Evolutionary conservation across 2,329 filamentous ascomycete genomes (phyloP).

Genomic region (Aspergillus glaucus): DNA sequence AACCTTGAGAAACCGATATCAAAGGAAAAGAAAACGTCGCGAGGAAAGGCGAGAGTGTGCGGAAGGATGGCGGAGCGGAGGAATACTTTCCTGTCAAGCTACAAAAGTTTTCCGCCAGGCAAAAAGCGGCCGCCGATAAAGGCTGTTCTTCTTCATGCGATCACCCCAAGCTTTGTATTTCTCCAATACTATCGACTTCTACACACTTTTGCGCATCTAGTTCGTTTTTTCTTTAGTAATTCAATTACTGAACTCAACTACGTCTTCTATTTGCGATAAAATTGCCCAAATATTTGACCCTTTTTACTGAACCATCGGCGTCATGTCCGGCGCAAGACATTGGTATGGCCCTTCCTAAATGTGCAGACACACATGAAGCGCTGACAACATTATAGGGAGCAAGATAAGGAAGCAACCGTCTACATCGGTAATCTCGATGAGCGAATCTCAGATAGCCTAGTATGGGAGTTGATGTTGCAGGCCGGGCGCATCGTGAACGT

Average conservation of each 20-base stretch:
- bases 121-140: slow-evolving; percentile 15
- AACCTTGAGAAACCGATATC: neutral
- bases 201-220: too few relatives aligned
- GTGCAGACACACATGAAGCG: neutral
- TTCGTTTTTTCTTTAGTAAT: neutral
- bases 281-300: neutral
- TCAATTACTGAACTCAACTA: neutral
- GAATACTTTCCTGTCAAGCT: slow-evolving; percentile 9
- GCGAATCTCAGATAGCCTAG: slow-evolving; percentile 78
- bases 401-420: slow-evolving; percentile 96
- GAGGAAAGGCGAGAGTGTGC: slow-evolving; percentile 1
- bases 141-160: neutral
- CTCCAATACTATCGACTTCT: too few relatives aligned
- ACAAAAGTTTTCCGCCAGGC: slow-evolving; percentile 27
- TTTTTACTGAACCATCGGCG: slow-evolving; percentile 8
- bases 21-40: slow-evolving; percentile 2
- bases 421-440: slow-evolving; percentile 99
- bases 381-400: slow-evolving; percentile 59
- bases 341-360: slow-evolving; percentile 48
- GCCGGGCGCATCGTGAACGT: slow-evolving; percentile 96
- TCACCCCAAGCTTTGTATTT: neutral
- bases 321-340: slow-evolving; percentile 67
- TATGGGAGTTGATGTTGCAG: slow-evolving; percentile 98
- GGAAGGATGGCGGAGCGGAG: slow-evolving; percentile 12
- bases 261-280: neutral